Conservation (phyloP, 345 rosid species). For the Reutealis trisperma region DNA sequence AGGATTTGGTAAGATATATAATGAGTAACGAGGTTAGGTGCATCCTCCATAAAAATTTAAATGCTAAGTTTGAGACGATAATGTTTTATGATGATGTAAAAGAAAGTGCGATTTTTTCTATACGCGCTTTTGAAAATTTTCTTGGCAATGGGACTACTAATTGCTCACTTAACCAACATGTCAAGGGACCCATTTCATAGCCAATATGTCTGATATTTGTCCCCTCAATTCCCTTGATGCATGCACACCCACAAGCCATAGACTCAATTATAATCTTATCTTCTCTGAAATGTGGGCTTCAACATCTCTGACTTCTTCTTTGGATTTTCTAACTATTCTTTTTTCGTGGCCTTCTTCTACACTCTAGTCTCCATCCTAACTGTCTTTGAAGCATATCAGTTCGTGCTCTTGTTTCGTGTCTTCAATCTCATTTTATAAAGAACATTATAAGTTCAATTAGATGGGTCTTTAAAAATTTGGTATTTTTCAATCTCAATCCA, state of each 20-base stretch:
- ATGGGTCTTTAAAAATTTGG: too few relatives aligned
- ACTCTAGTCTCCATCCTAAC: slow-evolving; percentile 13
- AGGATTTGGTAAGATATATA: neutral
- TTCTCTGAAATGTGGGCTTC: slow-evolving; percentile 27
- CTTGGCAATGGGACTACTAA: neutral
- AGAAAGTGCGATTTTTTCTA: neutral
- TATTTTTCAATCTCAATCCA: too few relatives aligned
- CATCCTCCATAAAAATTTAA: neutral
- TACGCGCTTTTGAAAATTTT: neutral
- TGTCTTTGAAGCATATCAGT: neutral
- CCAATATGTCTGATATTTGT: slow-evolving; percentile 32
- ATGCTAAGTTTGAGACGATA: too few relatives aligned
- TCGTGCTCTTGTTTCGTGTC: too few relatives aligned
- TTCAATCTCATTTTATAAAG: too few relatives aligned
- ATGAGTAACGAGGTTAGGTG: neutral
- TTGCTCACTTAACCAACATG: slow-evolving; percentile 4
- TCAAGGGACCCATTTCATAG: slow-evolving; percentile 21
- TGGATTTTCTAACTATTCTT: slow-evolving; percentile 10
- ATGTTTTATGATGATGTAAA: slow-evolving; percentile 4
- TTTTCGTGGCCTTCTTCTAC: slow-evolving; percentile 5
- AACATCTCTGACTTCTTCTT: slow-evolving; percentile 31
- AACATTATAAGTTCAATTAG: too few relatives aligned
- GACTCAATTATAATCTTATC: slow-evolving; percentile 30
- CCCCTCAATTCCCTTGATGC: slow-evolving; percentile 12
- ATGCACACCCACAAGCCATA: slow-evolving; percentile 18